Evolutionary conservation across 2,329 filamentous ascomycete species (phyloP), one percentile per base, ranked within the genome.

Genomic region (Alternaria atra): DNA sequence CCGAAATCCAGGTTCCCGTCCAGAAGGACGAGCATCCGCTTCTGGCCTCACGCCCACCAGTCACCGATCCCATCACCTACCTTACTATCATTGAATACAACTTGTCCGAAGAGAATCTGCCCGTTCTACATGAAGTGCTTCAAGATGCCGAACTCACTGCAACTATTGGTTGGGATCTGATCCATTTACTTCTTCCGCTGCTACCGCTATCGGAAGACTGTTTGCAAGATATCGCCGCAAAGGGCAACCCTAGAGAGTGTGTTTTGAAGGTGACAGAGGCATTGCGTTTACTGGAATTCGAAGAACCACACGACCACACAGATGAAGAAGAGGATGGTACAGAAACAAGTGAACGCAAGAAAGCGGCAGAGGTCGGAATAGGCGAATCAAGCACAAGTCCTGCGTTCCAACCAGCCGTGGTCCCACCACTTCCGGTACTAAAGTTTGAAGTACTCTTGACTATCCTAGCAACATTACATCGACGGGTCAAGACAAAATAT

Each of bases 121-220:
- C 90, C 1, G 81, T 86, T 4, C 83, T 94, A 46, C 86, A 92
- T 68, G 84, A 89, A 23, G 87, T 91, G 35, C 83, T 92, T 17
- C 87, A 91, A 75, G 88, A 92, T 82, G 82, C 84, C 9, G 83
- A 86, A 59, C 82, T 94, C 58, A 92, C 91, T 3, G 86, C 86
- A 61, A 90, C 92, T 58, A 93, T 94, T 70, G 92, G 92, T 51
- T 95, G 92, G 92, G 92, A 95, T 75, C 81, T 94, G 52, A 89
- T 95, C 23, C 89, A 91, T 73, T 87, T 92, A 72, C 85, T 95
- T 5, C 83, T 93, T 25, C 84, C 87, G 35, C 80, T 93, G 5
- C 84, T 90, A 1, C 86, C 87, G 2, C 81, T 83, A 3, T 90
- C 89, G n/a, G 88, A 91, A 67, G 79, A 84, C 47, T 93, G 91